These are phyloP conservation scores for Teunomyces funiuensis DNA, from an alignment of 805 yeast genomes.

Conservation along the genomic window DNA sequence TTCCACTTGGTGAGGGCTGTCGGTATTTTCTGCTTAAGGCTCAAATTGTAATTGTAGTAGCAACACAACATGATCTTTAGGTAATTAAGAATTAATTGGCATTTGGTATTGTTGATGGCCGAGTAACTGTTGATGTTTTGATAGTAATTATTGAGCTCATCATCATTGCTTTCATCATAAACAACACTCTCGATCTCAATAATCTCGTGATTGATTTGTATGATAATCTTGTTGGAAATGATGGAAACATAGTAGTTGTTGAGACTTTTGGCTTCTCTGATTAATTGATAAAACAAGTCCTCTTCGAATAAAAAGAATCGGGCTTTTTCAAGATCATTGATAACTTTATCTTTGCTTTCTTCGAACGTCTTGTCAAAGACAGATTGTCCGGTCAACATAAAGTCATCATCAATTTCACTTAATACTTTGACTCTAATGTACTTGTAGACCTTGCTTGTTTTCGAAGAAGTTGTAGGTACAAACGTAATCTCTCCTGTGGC, in stretches of 20 bases:
- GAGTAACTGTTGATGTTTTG: conserved; percentile 32
- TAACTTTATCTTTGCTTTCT: conserved; percentile 47
- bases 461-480: conserved; percentile 25
- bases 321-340: conserved; percentile 61
- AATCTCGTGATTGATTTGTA: conserved; percentile 64
- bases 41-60: conserved; percentile 49
- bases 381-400: conserved; percentile 59
- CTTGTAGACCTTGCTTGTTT: conserved; percentile 40
- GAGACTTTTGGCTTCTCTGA: conserved; percentile 71
- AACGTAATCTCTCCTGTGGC: conserved; percentile 34
- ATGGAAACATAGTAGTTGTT: conserved; percentile 68
- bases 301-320: conserved; percentile 82
- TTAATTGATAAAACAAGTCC: conserved; percentile 76
- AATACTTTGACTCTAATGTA: conserved; percentile 60
- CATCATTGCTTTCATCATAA: conserved; percentile 42
- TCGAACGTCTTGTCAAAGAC: conserved; percentile 23
- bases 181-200: conserved; percentile 70
- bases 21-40: conserved; percentile 46
- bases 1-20: conserved; percentile 46
- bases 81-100: conserved; percentile 53
- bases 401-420: conserved; percentile 54
- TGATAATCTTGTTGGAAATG: conserved; percentile 60
- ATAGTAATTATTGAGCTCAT: conserved; percentile 29
- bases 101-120: conserved; percentile 38
- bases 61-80: conserved; percentile 63